Evolutionary conservation across 805 yeast species (phyloP).

Genomic region (Phaffomyces thermotolerans): DNA sequence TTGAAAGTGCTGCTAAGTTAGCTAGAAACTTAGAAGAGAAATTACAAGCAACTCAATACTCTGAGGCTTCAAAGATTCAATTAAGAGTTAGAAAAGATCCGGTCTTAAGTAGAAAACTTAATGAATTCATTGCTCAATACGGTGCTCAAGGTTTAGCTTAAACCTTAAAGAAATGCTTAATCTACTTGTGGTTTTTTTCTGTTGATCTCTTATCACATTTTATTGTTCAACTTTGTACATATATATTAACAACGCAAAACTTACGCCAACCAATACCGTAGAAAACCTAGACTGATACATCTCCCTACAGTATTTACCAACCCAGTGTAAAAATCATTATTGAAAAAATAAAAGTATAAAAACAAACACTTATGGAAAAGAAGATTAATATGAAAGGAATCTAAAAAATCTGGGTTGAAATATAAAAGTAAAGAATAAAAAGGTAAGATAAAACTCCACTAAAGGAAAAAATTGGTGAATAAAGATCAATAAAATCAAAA

Average conservation of each 20-base stretch:
- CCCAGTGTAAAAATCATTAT: neutral
- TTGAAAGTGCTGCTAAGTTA: conserved; percentile 74
- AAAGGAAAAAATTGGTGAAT: neutral
- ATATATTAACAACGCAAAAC: neutral
- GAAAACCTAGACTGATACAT: too few species aligned
- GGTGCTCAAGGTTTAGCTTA: conserved; percentile 18
- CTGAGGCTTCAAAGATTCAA: conserved; percentile 91
- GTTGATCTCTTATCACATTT: neutral
- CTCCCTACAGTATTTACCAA: too few species aligned
- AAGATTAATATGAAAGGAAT: neutral
- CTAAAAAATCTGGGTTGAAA: neutral
- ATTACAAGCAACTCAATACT: conserved; percentile 82
- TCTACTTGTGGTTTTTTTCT: too few species aligned
- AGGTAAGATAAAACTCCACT: conserved; percentile 1
- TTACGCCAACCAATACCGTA: too few species aligned
- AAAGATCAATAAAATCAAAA: neutral
- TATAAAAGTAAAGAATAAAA: neutral
- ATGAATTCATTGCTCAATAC: conserved; percentile 45
- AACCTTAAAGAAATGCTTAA: too few species aligned
- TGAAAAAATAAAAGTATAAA: neutral
- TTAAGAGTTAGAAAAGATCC: conserved; percentile 68
- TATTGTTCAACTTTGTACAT: conserved; percentile 1
- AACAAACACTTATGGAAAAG: too few species aligned
- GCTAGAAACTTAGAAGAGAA: conserved; percentile 84
- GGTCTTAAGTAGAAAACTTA: conserved; percentile 51